A percentile compares a stretch with the other conserved stretches of the same genome.
These are phyloP conservation scores for Fomitopsis palustris DNA, from an alignment of 1,284 basidiomycete species.

Conservation along the genomic window DNA sequence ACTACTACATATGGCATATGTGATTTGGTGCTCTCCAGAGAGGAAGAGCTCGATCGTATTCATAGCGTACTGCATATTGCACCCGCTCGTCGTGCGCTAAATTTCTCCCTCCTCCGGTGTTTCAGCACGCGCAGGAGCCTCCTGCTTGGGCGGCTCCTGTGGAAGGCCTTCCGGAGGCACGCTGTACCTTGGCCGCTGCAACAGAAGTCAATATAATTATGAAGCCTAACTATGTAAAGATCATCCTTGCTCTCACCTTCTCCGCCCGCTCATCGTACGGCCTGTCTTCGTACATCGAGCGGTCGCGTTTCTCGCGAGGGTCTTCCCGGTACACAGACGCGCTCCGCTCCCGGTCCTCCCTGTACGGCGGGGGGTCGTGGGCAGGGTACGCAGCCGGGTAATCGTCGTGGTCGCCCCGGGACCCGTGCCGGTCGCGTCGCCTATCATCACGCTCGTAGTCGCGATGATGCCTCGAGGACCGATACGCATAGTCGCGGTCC, in stretches of 20 bases:
- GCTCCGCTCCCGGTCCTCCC: constrained; percentile 51
- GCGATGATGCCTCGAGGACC: constrained; percentile 38
- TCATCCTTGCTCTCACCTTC: constrained; percentile 1
- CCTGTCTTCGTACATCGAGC: neutral
- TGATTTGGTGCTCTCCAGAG: too few relatives aligned
- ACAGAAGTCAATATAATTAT: neutral
- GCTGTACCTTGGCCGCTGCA: constrained; percentile 55
- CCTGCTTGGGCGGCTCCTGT: constrained; percentile 29
- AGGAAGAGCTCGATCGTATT: constrained; percentile 19
- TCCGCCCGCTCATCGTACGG: constrained; percentile 14
- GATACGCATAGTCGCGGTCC: constrained; percentile 35
- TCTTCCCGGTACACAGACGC: constrained; percentile 41
- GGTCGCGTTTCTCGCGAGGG: constrained; percentile 42
- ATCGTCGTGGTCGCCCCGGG: constrained; percentile 28
- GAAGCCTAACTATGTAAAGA: constrained; percentile 3
- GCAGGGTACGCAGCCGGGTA: constrained; percentile 29
- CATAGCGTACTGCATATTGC: constrained; percentile 12
- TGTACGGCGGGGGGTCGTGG: constrained; percentile 18
- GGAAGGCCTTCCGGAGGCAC: constrained; percentile 29
- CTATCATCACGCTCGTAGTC: constrained; percentile 48
- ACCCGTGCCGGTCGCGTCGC: constrained; percentile 27
- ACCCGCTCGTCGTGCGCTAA: constrained; percentile 25
- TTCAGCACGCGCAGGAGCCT: constrained; percentile 42
- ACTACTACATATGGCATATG: too few relatives aligned
- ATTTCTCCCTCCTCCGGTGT: constrained; percentile 84